Conservation (phyloP, 495 filamentous ascomycete genomes). For the Trichoderma gamsii region DNA sequence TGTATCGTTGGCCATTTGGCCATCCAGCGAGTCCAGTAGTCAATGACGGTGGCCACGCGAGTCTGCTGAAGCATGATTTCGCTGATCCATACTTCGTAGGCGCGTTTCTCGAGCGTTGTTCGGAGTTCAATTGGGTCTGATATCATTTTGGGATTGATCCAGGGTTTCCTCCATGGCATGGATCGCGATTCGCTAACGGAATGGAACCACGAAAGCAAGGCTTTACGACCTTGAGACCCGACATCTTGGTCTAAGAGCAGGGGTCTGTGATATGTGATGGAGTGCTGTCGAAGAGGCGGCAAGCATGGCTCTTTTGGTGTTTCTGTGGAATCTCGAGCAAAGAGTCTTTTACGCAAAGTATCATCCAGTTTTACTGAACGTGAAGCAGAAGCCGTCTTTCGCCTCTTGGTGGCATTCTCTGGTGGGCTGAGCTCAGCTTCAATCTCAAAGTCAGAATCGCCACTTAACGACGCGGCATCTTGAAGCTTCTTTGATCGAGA, state of each 20-base stretch:
- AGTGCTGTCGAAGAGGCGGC: slow-evolving; percentile 21
- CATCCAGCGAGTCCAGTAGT: slow-evolving; percentile 44
- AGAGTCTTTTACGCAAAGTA: background rate
- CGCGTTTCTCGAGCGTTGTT: slow-evolving; percentile 30
- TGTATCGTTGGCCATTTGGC: slow-evolving; percentile 35
- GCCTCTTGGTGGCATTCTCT: background rate
- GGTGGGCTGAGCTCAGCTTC: background rate
- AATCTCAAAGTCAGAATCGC: background rate
- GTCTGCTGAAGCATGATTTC: slow-evolving; percentile 49
- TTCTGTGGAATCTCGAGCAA: background rate
- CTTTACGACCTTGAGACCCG: slow-evolving; percentile 20
- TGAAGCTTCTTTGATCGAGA: background rate
- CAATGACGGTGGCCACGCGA: slow-evolving; percentile 38
- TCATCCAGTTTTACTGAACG: background rate
- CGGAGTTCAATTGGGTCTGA: slow-evolving; percentile 19
- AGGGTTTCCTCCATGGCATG: slow-evolving; percentile 47
- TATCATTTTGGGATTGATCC: slow-evolving; percentile 26
- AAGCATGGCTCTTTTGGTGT: background rate
- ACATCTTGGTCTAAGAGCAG: slow-evolving; percentile 31
- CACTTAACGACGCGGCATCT: background rate
- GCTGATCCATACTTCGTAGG: slow-evolving; percentile 47
- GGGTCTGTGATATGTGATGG: slow-evolving; percentile 34
- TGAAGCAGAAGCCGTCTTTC: background rate
- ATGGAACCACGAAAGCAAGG: slow-evolving; percentile 39
- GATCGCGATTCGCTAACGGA: slow-evolving; percentile 27